Evolutionary conservation across 2,329 filamentous ascomycete genomes (phyloP).

Genomic region (Diplocarpon rosae): DNA sequence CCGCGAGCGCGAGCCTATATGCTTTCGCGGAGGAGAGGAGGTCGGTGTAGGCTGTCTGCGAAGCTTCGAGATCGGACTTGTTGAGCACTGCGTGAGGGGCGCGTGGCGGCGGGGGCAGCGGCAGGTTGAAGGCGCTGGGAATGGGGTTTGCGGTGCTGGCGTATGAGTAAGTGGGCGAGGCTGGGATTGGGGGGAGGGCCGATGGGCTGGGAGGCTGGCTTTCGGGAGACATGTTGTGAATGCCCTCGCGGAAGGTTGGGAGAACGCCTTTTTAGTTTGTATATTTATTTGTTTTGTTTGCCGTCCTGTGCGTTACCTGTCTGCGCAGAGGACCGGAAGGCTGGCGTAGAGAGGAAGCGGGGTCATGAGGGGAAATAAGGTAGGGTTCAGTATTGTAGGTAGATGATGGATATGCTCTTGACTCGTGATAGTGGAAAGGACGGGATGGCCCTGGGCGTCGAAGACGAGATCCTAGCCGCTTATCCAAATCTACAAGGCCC

Average conservation of each 20-base stretch:
- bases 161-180: slow-evolving; percentile 52
- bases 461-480: slow-evolving; percentile 11
- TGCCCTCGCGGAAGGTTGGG: neutral
- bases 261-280: neutral
- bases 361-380: slow-evolving; percentile 1
- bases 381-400: neutral
- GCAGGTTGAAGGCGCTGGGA: slow-evolving; percentile 44
- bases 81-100: slow-evolving; percentile 49
- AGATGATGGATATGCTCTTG: neutral
- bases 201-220: slow-evolving; percentile 34
- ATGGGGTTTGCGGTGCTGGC: slow-evolving; percentile 51
- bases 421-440: slow-evolving; percentile 1
- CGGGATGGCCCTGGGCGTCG: neutral
- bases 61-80: slow-evolving; percentile 51
- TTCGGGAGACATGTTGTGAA: slow-evolving; percentile 5
- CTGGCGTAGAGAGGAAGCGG: neutral
- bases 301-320: too few relatives aligned
- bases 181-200: slow-evolving; percentile 47
- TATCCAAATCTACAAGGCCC: slow-evolving; percentile 13
- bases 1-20: slow-evolving; percentile 50
- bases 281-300: neutral
- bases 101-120: slow-evolving; percentile 47
- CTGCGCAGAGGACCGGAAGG: neutral
- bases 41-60: slow-evolving; percentile 51
- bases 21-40: slow-evolving; percentile 51